Evolutionary conservation across 352 stramenopile genomes (phyloP), one percentile per base, ranked within the genome.

Genomic region (Aphanomyces astaci): DNA sequence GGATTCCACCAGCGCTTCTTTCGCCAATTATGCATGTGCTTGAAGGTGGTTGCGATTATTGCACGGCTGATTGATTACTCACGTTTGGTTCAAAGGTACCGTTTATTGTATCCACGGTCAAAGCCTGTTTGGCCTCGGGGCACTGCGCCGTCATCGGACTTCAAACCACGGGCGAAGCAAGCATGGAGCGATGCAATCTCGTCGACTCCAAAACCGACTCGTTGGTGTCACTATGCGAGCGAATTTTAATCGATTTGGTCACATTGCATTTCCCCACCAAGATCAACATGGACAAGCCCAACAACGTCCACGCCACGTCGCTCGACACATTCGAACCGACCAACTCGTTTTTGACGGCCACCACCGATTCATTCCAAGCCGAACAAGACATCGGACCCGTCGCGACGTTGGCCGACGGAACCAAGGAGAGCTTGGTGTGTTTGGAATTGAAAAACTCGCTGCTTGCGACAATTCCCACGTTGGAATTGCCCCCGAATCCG

Each of bases 61-160:
- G 65, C 24, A 43, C 11, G 7, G 48, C n/a, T 11, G 2, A 40
- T 57, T 72, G 4, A 31, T 71, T 71, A 11, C 4, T 49, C 4
- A 33, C 48, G 31, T 56, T 36, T 36, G 9, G 11, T 2, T 13
- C 40, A 70, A n/a, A n/a, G 59, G 64, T 72, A 22, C 64, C 49
- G 4, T 72, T 66, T 39, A 63, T 72, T 27, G 68, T 76, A 10
- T 31, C 53, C 25, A 64, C 73, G 5, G 63, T 75, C 22, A 45
- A 48, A 17, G 51, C 75, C 28, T 75, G 76, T 45, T 72, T 93
- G 0, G 64, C 76, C 4, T 30, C 72, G 1, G 78, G 76, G 45
- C 66, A 80, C 63, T 78, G 64, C 60, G 76, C 88, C 30, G 76
- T 94, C 2, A 85, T 94, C 66, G 85, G 85, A 40, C 72, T 94